Evolutionary conservation across 495 filamentous ascomycete genomes (phyloP).

Genomic region (Gamarada debralockiae): DNA sequence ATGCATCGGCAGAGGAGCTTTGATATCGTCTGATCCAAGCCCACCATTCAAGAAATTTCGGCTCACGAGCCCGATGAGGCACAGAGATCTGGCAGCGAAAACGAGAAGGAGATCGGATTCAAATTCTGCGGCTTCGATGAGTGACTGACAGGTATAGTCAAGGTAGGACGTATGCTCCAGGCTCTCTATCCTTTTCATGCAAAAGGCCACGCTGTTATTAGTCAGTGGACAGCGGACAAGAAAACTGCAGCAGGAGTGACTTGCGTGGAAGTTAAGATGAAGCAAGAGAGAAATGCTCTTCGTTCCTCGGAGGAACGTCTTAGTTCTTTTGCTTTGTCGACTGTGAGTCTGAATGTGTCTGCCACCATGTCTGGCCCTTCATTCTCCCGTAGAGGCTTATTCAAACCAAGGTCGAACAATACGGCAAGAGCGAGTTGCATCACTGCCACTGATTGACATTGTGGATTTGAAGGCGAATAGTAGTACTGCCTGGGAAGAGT

Average conservation of each 20-base stretch:
- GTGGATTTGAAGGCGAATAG: constrained; percentile 4
- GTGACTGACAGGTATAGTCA: constrained; percentile 3
- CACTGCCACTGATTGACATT: constrained; percentile 3
- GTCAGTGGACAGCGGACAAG: neutral
- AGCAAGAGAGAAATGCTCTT: constrained; percentile 12
- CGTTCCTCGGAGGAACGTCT: constrained; percentile 15
- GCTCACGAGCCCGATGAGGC: neutral
- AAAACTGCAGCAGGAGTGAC: neutral
- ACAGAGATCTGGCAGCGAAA: neutral
- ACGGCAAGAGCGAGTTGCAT: constrained; percentile 13
- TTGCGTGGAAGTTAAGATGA: constrained; percentile 12
- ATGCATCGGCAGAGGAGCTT: constrained; percentile 19
- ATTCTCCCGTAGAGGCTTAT: constrained; percentile 9
- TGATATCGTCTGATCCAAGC: neutral
- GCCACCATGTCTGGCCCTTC: constrained; percentile 4
- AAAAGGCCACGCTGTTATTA: neutral
- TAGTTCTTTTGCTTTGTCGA: neutral
- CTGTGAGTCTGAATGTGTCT: neutral
- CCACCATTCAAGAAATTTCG: neutral
- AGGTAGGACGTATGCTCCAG: constrained; percentile 8
- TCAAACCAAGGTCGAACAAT: constrained; percentile 17
- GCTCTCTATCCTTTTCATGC: constrained; percentile 6
- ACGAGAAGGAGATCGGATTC: constrained; percentile 11
- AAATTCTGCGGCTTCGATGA: constrained; percentile 2
- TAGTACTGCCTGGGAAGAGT: constrained; percentile 13